A percentile compares a stretch with the other conserved stretches of the same genome.
phyloP scores from a whole-genome alignment of 2,329 filamentous ascomycete genomes.

The Corynespora cassiicola region DNA sequence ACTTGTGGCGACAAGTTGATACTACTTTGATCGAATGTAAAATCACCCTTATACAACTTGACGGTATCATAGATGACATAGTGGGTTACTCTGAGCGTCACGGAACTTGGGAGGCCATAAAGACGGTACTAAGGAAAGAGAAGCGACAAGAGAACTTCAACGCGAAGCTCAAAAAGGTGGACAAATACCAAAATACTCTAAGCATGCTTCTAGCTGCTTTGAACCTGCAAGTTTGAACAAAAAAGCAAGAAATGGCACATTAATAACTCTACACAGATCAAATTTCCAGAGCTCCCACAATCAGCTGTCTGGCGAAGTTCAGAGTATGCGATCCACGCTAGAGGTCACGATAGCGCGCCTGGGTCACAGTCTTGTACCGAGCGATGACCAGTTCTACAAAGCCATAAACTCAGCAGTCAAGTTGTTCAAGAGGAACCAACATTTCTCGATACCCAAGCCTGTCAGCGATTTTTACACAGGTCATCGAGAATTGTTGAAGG shows the following conservation, averaged over 20 bases:
- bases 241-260: neutral
- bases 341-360: neutral
- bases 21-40: neutral
- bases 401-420: too few species aligned
- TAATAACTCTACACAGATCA: constrained; percentile 5
- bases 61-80: constrained; percentile 3
- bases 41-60: neutral
- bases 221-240: neutral
- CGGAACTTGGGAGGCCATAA: constrained; percentile 1
- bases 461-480: constrained; percentile 22
- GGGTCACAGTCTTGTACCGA: neutral
- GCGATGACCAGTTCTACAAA: too few species aligned
- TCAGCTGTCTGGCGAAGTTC: neutral
- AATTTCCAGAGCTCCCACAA: constrained; percentile 7
- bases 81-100: neutral
- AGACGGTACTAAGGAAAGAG: constrained; percentile 1
- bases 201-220: neutral
- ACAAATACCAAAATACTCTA: neutral
- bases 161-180: neutral
- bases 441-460: constrained; percentile 22
- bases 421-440: too few species aligned
- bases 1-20: neutral
- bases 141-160: neutral
- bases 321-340: neutral
- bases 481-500: constrained; percentile 8